Conservation (phyloP, 139 green algal genomes). For the Volvox reticuliferus region DNA sequence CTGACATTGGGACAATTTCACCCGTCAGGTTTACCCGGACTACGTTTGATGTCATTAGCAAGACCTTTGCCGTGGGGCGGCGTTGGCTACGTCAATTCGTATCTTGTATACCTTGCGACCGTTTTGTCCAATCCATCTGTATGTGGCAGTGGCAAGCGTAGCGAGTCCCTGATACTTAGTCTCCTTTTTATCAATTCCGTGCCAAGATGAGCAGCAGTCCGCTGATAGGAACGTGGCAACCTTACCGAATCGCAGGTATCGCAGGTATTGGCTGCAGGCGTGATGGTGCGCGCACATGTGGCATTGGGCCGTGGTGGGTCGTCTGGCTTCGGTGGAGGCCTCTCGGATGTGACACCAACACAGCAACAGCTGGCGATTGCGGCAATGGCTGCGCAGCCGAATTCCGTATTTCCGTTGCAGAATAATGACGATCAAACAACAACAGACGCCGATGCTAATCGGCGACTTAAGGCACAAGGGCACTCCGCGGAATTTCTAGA, state of each 20-base stretch:
- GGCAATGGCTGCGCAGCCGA: neutral
- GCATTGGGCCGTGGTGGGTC: neutral
- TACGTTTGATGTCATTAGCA: conserved; percentile 22
- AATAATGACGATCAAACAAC: neutral
- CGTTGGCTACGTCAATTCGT: neutral
- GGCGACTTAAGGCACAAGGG: conserved; percentile 34
- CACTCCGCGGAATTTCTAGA: no score
- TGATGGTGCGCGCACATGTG: conserved; percentile 21
- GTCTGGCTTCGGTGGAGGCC: neutral
- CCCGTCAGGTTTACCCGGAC: conserved; percentile 16
- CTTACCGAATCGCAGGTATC: conserved; percentile 9
- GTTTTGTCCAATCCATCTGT: neutral
- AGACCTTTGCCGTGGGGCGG: neutral
- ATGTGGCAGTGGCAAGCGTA: no score
- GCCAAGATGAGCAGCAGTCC: no score
- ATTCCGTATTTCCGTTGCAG: neutral
- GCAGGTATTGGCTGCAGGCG: conserved; percentile 8
- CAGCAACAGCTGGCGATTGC: neutral
- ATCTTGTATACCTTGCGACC: neutral
- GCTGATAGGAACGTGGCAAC: no score
- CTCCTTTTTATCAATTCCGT: no score
- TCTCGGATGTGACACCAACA: neutral
- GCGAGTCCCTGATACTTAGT: neutral
- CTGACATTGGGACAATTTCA: neutral
- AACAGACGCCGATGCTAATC: neutral